Percentiles rank a stretch among this genome's conserved stretches.
These are phyloP conservation scores for Claviceps monticola DNA, from an alignment of 2,329 filamentous ascomycete species.

Conservation along the genomic window DNA sequence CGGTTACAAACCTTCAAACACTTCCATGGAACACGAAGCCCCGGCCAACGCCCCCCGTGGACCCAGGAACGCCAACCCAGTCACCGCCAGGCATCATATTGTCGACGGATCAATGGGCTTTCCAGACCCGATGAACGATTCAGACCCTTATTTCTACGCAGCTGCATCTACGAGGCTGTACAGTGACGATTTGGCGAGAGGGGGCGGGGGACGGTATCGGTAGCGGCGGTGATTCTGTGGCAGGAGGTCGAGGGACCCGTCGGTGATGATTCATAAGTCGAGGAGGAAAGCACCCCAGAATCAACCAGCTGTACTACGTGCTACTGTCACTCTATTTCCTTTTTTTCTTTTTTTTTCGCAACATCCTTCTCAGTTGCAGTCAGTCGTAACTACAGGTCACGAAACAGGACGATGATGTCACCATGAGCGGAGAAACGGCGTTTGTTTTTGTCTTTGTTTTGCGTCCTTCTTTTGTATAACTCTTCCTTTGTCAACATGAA, in stretches of 20 bases:
- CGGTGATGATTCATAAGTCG: not conserved
- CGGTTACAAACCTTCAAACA: constrained; percentile 17
- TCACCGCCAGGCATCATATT: constrained; percentile 23
- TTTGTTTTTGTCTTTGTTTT: no score
- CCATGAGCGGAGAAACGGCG: no score
- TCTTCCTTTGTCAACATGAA: no score
- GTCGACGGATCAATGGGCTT: constrained; percentile 43
- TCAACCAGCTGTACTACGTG: no score
- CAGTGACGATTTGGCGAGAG: constrained; percentile 32
- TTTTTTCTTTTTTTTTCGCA: not conserved
- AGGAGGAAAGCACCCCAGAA: not conserved
- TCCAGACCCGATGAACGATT: constrained; percentile 29
- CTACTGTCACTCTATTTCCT: not conserved
- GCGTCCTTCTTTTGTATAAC: no score
- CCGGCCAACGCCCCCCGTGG: constrained; percentile 20
- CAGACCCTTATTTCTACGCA: constrained; percentile 10
- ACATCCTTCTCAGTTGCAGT: no score
- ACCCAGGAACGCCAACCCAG: constrained; percentile 13
- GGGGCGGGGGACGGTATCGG: constrained; percentile 8
- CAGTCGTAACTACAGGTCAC: no score
- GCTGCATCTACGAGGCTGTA: constrained; percentile 31
- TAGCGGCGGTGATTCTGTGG: constrained; percentile 13
- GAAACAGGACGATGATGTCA: no score
- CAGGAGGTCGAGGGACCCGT: constrained; percentile 8
- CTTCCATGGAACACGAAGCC: constrained; percentile 13